Conservation (phyloP, 345 rosid species). For the Brassica carinata region DNA sequence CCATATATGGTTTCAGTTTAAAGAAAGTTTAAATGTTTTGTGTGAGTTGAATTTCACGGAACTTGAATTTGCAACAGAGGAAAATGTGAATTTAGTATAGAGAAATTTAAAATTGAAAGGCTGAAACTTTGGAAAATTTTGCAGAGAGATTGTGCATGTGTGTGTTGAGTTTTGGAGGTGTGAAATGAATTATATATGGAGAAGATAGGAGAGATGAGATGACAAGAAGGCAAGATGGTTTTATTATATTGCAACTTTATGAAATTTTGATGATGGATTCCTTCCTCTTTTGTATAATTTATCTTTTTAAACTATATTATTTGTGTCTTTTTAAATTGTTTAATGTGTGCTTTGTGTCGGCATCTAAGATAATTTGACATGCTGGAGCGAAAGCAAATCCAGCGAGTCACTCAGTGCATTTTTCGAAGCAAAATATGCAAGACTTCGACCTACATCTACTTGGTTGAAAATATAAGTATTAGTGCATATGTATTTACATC, state of each 20-base stretch:
- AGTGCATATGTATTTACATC: slow-evolving; percentile 13
- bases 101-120: not conserved
- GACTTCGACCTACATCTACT: not conserved
- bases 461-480: not conserved
- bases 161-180: slow-evolving; percentile 13
- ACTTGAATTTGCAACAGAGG: not conserved
- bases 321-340: not conserved
- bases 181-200: slow-evolving; percentile 38
- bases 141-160: not conserved
- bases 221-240: slow-evolving; percentile 19
- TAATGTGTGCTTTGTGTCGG: slow-evolving; percentile 27
- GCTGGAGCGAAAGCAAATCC: slow-evolving; percentile 32
- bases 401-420: slow-evolving; percentile 16
- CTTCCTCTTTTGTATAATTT: slow-evolving; percentile 18
- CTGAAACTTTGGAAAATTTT: slow-evolving; percentile 1
- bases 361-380: slow-evolving; percentile 37
- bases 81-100: not conserved
- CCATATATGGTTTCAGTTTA: slow-evolving; percentile 32
- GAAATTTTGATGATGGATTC: slow-evolving; percentile 39
- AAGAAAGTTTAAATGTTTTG: slow-evolving; percentile 12
- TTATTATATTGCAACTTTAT: slow-evolving; percentile 21
- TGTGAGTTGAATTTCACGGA: slow-evolving; percentile 12
- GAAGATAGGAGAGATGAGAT: slow-evolving; percentile 5
- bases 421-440: not conserved
- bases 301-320: not conserved